Evolutionary conservation across 208 protist genomes (phyloP).

Genomic region (Trichomonas gallinae): DNA sequence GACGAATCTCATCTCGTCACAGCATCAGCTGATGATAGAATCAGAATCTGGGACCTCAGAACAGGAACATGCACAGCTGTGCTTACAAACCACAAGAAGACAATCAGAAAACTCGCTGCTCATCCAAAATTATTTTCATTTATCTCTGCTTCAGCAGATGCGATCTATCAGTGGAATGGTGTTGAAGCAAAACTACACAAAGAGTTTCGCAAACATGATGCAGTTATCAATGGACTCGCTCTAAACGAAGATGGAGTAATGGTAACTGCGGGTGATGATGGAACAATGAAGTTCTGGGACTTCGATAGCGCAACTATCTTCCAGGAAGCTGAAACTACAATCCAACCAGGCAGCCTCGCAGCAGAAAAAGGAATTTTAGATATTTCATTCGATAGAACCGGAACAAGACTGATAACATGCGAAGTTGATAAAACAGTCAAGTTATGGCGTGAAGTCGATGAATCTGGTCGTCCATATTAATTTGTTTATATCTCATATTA

Average conservation of each 20-base stretch:
- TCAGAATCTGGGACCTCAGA: conserved; percentile 73
- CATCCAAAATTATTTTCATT: conserved; percentile 71
- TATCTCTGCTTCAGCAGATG: conserved; percentile 73
- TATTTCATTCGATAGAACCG: conserved; percentile 76
- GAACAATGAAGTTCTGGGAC: conserved; percentile 77
- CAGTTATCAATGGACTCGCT: conserved; percentile 59
- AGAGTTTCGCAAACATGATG: conserved; percentile 47
- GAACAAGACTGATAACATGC: conserved; percentile 83
- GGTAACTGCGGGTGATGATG: conserved; percentile 65
- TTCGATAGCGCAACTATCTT: conserved; percentile 76
- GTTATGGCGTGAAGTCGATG: conserved; percentile 52
- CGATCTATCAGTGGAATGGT: conserved; percentile 50
- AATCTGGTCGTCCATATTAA: neutral
- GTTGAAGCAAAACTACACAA: neutral
- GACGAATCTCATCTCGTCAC: conserved; percentile 55
- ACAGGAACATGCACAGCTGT: conserved; percentile 34
- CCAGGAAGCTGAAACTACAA: conserved; percentile 57
- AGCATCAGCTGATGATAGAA: conserved; percentile 68
- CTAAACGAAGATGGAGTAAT: conserved; percentile 74
- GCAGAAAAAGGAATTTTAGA: conserved; percentile 73
- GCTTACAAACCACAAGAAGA: conserved; percentile 96
- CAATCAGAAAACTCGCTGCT: conserved; percentile 68
- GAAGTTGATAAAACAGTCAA: conserved; percentile 94
- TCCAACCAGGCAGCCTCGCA: conserved; percentile 54
- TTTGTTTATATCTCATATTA: neutral